Evolutionary conservation across 805 yeast species (phyloP).

Genomic region (Teunomyces panamensis): DNA sequence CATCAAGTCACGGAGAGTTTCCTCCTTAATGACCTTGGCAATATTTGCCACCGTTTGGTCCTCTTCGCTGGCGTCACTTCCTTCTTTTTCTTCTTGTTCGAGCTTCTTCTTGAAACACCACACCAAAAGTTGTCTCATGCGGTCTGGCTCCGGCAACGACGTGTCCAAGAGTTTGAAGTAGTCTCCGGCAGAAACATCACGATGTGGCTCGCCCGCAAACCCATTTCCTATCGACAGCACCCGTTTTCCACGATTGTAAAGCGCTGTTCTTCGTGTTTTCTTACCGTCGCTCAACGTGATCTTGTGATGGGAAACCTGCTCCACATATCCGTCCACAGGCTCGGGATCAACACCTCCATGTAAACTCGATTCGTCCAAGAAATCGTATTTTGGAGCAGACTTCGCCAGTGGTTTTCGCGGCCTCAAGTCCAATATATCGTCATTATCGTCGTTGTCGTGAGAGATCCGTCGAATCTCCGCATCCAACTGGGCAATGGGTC

Average conservation of each 20-base stretch:
- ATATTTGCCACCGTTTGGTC: conserved; percentile 46
- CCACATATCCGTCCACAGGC: conserved; percentile 23
- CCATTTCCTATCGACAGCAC: conserved; percentile 77
- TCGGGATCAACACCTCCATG: conserved; percentile 9
- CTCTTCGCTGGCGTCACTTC: conserved; percentile 18
- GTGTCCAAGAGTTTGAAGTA: conserved; percentile 62
- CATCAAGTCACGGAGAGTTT: conserved; percentile 54
- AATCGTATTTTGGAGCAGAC: conserved; percentile 4
- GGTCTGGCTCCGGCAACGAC: conserved; percentile 66
- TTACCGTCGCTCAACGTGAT: conserved; percentile 19
- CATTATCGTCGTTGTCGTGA: conserved; percentile 14
- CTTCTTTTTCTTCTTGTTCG: conserved; percentile 24
- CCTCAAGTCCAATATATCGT: conserved; percentile 4
- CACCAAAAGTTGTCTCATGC: conserved; percentile 63
- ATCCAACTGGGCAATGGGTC: conserved; percentile 22
- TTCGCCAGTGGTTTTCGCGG: conserved; percentile 1
- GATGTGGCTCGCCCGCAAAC: conserved; percentile 63
- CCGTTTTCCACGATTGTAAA: conserved; percentile 64
- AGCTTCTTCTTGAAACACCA: conserved; percentile 63
- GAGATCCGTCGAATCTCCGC: conserved; percentile 15
- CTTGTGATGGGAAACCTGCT: conserved; percentile 29
- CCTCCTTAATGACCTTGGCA: conserved; percentile 64
- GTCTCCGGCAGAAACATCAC: conserved; percentile 51
- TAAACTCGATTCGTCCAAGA: conserved; percentile 11
- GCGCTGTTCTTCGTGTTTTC: conserved; percentile 45